These are phyloP conservation scores for Eragrostis nindensis DNA, from an alignment of 176 grass and related monocot genomes.

Conservation along the genomic window DNA sequence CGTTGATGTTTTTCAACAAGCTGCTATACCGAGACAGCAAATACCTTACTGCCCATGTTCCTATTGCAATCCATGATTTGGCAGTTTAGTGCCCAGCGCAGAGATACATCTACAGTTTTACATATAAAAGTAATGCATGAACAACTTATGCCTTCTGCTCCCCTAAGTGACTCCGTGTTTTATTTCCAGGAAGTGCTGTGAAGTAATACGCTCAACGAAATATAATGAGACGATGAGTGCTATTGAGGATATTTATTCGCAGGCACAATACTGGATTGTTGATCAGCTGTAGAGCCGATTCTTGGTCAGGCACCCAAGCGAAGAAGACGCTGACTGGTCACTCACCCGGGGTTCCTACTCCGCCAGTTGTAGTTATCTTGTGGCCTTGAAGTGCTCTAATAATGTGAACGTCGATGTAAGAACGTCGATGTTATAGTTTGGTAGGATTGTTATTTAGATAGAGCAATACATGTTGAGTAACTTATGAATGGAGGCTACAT, in stretches of 20 bases:
- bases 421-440: no score
- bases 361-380: not conserved
- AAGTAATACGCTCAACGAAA: constrained; percentile 17
- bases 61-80: not conserved
- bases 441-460: not conserved
- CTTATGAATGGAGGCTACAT: not conserved
- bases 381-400: constrained; percentile 29
- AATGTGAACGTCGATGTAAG: constrained; percentile 22
- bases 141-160: not conserved
- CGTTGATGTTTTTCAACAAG: not conserved
- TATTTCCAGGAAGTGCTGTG: constrained; percentile 25
- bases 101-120: not conserved
- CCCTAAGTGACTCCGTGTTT: not conserved
- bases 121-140: not conserved
- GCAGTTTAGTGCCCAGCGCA: not conserved
- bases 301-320: not conserved
- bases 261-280: no score
- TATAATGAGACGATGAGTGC: not conserved
- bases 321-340: not conserved
- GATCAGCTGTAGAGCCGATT: constrained; percentile 23
- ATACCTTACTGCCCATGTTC: no score
- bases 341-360: not conserved
- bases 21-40: not conserved
- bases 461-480: not conserved
- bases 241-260: not conserved